Percentiles rank a stretch among this genome's conserved stretches.
Evolutionary conservation across 2,329 filamentous ascomycete species (phyloP).

Genomic region (Neophaeococcomyces mojaviensis): DNA sequence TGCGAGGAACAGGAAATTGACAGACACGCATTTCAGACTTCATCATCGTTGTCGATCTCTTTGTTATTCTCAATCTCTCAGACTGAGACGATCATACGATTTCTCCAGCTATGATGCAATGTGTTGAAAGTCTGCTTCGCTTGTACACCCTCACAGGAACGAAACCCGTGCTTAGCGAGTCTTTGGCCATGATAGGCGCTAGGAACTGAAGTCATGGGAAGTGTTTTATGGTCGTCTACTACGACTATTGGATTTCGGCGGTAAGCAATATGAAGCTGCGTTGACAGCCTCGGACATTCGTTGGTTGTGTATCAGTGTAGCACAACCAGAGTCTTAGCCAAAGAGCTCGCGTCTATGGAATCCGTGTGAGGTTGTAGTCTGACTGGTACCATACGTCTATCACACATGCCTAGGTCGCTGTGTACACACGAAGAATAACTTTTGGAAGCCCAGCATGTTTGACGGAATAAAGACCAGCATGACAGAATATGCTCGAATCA

Average conservation of each 20-base stretch:
- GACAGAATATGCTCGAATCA: slow-evolving; percentile 4
- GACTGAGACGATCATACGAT: background rate
- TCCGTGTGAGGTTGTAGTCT: slow-evolving; percentile 2
- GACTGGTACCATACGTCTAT: background rate
- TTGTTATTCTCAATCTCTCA: slow-evolving; percentile 3
- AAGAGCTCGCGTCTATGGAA: background rate
- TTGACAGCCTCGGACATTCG: slow-evolving; percentile 2
- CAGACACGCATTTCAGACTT: background rate
- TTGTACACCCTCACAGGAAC: background rate
- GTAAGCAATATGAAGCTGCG: slow-evolving; percentile 5
- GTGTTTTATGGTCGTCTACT: background rate
- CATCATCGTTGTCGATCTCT: slow-evolving; percentile 8
- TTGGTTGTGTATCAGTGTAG: slow-evolving; percentile 2
- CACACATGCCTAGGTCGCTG: background rate
- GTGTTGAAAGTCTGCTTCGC: background rate
- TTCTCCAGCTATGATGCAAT: slow-evolving; percentile 1
- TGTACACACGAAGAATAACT: too few species aligned
- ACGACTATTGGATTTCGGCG: slow-evolving; percentile 1
- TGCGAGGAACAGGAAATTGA: slow-evolving; percentile 7
- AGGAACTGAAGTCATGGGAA: background rate
- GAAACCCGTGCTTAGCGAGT: background rate
- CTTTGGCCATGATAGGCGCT: background rate
- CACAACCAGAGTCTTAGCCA: slow-evolving; percentile 4
- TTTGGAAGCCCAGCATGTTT: background rate
- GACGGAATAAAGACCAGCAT: background rate